Conservation (phyloP, 2,329 filamentous ascomycete species). For the Trichophyton equinum region DNA sequence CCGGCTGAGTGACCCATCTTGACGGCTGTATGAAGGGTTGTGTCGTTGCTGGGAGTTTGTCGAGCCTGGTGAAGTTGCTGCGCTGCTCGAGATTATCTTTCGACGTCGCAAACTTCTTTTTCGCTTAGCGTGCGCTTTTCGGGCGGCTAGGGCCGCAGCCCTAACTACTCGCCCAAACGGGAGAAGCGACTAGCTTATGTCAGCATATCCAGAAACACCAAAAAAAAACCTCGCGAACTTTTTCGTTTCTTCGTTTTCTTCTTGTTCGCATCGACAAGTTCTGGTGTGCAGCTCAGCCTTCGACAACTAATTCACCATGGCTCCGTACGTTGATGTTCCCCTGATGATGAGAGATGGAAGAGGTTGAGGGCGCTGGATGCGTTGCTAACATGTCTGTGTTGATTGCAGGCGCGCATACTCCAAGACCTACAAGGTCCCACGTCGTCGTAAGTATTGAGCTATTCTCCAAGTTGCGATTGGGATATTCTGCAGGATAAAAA, state of each 20-base stretch:
- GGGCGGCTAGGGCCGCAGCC: slow-evolving; percentile 11
- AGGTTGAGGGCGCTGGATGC: neutral
- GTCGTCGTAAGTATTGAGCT: slow-evolving; percentile 50
- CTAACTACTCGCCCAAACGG: slow-evolving; percentile 10
- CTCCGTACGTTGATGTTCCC: slow-evolving; percentile 25
- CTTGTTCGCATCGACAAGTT: slow-evolving; percentile 16
- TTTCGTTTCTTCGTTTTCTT: slow-evolving; percentile 14
- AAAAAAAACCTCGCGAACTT: slow-evolving; percentile 8
- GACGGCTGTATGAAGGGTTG: slow-evolving; percentile 35
- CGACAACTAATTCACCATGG: slow-evolving; percentile 30
- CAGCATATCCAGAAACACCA: neutral
- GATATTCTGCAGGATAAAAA: neutral
- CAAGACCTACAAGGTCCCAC: slow-evolving; percentile 99
- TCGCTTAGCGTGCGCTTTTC: slow-evolving; percentile 13
- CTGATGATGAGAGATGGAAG: neutral
- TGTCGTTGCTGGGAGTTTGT: slow-evolving; percentile 29
- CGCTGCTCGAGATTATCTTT: neutral
- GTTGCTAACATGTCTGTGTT: slow-evolving; percentile 18
- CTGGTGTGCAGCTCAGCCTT: slow-evolving; percentile 13
- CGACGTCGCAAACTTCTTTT: slow-evolving; percentile 10
- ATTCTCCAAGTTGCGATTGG: neutral
- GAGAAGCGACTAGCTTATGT: slow-evolving; percentile 6
- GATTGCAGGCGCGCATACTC: slow-evolving; percentile 58
- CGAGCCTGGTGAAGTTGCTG: slow-evolving; percentile 16
- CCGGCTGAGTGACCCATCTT: slow-evolving; percentile 78